Evolutionary conservation across 352 stramenopile species (phyloP).

Genomic region (Globisporangium rhizosaccharum): DNA sequence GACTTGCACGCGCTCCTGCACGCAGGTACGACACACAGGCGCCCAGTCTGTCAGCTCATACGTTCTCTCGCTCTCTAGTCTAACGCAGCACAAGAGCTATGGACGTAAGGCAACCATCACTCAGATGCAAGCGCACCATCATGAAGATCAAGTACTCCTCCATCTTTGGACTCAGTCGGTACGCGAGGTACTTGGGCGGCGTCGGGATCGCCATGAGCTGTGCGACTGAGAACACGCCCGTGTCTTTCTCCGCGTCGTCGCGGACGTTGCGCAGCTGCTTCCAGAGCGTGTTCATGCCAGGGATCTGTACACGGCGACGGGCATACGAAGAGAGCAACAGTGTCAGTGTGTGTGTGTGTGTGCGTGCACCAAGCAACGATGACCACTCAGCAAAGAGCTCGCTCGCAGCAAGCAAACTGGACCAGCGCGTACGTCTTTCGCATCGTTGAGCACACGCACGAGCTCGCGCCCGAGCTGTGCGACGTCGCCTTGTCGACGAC

Average conservation of each 20-base stretch:
- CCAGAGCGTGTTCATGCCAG: constrained; percentile 77
- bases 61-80: too few relatives aligned
- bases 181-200: constrained; percentile 70
- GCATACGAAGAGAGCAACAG: neutral
- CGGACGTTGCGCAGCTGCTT: constrained; percentile 71
- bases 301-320: constrained; percentile 30
- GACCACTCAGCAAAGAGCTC: neutral
- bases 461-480: constrained; percentile 70
- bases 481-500: constrained; percentile 54
- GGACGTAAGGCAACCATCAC: neutral
- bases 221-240: constrained; percentile 50
- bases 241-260: constrained; percentile 53
- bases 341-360: neutral
- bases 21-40: neutral
- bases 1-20: constrained; percentile 65
- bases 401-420: neutral
- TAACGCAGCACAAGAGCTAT: too few relatives aligned
- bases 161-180: constrained; percentile 81
- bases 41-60: neutral
- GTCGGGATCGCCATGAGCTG: constrained; percentile 72
- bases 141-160: constrained; percentile 84
- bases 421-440: constrained; percentile 54
- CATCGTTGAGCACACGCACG: constrained; percentile 73
- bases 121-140: constrained; percentile 40
- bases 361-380: neutral